Conservation (phyloP, 2,329 filamentous ascomycete genomes). For the Penicillium sp. region DNA sequence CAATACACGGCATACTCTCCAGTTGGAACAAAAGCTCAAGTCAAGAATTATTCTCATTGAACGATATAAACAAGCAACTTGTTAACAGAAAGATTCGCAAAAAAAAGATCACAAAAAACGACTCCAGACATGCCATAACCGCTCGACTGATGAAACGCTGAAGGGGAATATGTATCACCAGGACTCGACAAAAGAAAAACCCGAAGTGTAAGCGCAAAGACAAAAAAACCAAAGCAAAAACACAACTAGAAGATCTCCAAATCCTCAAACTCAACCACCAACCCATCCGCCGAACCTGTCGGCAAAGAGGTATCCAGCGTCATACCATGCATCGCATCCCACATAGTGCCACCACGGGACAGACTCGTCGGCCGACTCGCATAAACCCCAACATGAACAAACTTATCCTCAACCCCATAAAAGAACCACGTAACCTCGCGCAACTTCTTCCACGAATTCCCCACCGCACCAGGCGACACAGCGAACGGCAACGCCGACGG, state of each 20-base stretch:
- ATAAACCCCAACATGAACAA: constrained; percentile 58
- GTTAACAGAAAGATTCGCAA: not conserved
- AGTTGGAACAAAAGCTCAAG: not conserved
- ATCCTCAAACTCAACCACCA: constrained; percentile 53
- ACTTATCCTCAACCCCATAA: constrained; percentile 59
- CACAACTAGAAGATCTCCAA: constrained; percentile 47
- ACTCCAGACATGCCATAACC: constrained; percentile 24
- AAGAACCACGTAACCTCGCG: constrained; percentile 63
- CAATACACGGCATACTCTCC: not conserved
- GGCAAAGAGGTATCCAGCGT: constrained; percentile 22
- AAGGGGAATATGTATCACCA: constrained; percentile 20
- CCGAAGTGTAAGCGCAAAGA: constrained; percentile 38
- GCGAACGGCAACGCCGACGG: constrained; percentile 36
- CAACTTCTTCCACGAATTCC: constrained; percentile 55
- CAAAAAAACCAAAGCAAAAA: not conserved
- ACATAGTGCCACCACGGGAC: constrained; percentile 38
- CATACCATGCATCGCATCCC: constrained; percentile 39
- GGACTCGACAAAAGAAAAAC: constrained; percentile 7
- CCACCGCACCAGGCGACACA: constrained; percentile 39
- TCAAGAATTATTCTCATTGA: not conserved
- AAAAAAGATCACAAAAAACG: not conserved
- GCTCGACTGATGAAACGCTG: constrained; percentile 18
- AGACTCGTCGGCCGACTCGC: constrained; percentile 55
- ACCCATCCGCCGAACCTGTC: constrained; percentile 34
- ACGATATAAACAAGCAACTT: not conserved